Percentiles rank a stretch among this genome's conserved stretches.
Conservation (phyloP, 2,329 filamentous ascomycete genomes). For the Didymella keratinophila region DNA sequence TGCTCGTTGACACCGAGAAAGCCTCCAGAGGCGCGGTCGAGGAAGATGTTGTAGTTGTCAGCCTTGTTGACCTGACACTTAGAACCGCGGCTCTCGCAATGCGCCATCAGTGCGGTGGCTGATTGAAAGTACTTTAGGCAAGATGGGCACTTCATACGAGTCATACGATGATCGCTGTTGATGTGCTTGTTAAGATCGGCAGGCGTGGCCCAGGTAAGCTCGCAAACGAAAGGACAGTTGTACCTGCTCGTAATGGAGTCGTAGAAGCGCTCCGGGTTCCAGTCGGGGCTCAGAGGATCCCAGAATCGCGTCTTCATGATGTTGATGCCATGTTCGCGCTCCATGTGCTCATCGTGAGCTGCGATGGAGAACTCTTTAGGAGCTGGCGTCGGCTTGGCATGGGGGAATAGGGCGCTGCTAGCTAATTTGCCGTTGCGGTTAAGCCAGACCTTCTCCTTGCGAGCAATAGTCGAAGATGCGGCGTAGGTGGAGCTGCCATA, state of each 20-base stretch:
- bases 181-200: constrained; percentile 50
- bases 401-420: constrained; percentile 47
- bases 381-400: constrained; percentile 41
- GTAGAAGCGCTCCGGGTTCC: constrained; percentile 59
- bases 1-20: constrained; percentile 48
- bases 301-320: constrained; percentile 53
- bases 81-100: constrained; percentile 49
- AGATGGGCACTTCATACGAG: constrained; percentile 48
- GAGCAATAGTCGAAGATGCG: constrained; percentile 12
- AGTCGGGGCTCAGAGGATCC: constrained; percentile 60
- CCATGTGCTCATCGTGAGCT: constrained; percentile 37
- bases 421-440: constrained; percentile 30
- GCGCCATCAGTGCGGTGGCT: constrained; percentile 48
- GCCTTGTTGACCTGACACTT: constrained; percentile 49
- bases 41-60: constrained; percentile 44
- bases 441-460: constrained; percentile 35
- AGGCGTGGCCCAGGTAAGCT: constrained; percentile 43
- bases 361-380: constrained; percentile 41
- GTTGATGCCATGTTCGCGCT: constrained; percentile 45
- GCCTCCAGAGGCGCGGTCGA: constrained; percentile 54
- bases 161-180: constrained; percentile 45
- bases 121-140: constrained; percentile 54
- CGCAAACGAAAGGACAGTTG: constrained; percentile 65
- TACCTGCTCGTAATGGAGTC: constrained; percentile 56
- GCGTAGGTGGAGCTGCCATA: constrained; percentile 6